phyloP scores from a whole-genome alignment of 208 protist species.

The Trypanosoma conorhini region DNA sequence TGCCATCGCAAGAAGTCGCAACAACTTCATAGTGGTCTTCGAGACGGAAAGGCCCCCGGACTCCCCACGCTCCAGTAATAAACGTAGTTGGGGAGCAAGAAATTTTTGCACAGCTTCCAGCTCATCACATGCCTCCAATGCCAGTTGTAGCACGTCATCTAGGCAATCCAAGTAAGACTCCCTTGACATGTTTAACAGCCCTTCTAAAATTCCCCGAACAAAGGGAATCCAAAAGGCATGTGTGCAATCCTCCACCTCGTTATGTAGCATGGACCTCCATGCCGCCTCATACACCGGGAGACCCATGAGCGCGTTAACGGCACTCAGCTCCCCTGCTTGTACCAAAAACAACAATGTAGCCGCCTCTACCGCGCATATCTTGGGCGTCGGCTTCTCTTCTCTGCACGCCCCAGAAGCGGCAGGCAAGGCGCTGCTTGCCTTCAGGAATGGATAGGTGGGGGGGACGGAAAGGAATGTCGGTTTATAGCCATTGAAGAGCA shows the following conservation, averaged over 20 bases:
- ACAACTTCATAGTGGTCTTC: slow-evolving; percentile 52
- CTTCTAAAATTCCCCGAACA: slow-evolving; percentile 36
- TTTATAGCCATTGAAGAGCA: neutral
- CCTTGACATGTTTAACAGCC: slow-evolving; percentile 17
- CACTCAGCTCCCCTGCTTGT: slow-evolving; percentile 43
- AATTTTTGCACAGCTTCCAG: slow-evolving; percentile 33
- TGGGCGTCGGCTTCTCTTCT: slow-evolving; percentile 4
- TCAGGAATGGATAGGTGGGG: neutral
- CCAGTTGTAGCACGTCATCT: slow-evolving; percentile 41
- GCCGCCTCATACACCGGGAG: slow-evolving; percentile 51
- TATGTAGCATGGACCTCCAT: slow-evolving; percentile 38
- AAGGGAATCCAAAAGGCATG: slow-evolving; percentile 67
- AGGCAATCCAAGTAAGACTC: slow-evolving; percentile 5
- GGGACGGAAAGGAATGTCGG: slow-evolving; percentile 47
- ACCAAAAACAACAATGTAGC: slow-evolving; percentile 55
- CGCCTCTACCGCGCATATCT: slow-evolving; percentile 34
- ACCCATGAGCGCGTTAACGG: slow-evolving; percentile 49
- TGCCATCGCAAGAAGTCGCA: slow-evolving; percentile 20
- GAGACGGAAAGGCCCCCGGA: slow-evolving; percentile 23
- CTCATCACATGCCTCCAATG: slow-evolving; percentile 65
- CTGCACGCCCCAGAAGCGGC: slow-evolving; percentile 5
- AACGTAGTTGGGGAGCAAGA: slow-evolving; percentile 42
- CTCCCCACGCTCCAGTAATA: slow-evolving; percentile 20
- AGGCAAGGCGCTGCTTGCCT: neutral
- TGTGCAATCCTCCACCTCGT: slow-evolving; percentile 27